Base-by-base conservation (phyloP, 164 flowering plant genomes). In the Annona cherimola region DNA sequence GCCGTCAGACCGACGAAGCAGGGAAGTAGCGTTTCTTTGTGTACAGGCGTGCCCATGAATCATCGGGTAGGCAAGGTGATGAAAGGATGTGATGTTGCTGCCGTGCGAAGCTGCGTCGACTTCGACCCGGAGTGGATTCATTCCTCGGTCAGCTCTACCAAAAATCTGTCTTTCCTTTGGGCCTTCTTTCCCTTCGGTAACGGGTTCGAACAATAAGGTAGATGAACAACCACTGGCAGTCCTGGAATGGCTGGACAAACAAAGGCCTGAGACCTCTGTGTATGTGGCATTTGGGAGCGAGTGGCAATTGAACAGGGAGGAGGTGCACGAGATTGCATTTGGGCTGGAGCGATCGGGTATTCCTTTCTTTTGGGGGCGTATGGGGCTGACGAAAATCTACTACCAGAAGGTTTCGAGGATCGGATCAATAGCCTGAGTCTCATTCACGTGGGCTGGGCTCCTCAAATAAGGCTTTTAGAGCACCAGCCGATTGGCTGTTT, bases 331-430 rank as follows among this genome's bases (percentile, higher is more conserved):
- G 79, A 50, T 82, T 19, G 79, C 83, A 3, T 74, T 69, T 20
- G 85, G 85, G 60, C 45, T 77, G 14, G 79, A 77, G 67, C 65
- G 68, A 26, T 83, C 85, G 0, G 71, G 57, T 42, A 12, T 81
- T 7, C 84, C 84, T 3, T 84, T 84, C 77, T 70, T 84, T 50
- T 86, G 87, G 89, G 85, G 62, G 7, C 66, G 81, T 43, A 75
- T 78, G 43, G 78, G 54, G 9, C n/a, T n/a, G 69, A 65, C 1
- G 2, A 43, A 8, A 16, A 8, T 0, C 26, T 70, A 54, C 71
- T 85, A 9, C 86, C 86, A 18, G 67, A 69, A 1, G 85, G 87
- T 54, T 84, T 84, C 44, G 75, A 76, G 55, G 79, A 78, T 4
- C 61, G 84, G 72, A 76, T 67, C n/a, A 69, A 11, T 6, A 79